These are phyloP conservation scores for Lentinus brumalis DNA, from an alignment of 768 basidiomycete species.

Conservation along the genomic window DNA sequence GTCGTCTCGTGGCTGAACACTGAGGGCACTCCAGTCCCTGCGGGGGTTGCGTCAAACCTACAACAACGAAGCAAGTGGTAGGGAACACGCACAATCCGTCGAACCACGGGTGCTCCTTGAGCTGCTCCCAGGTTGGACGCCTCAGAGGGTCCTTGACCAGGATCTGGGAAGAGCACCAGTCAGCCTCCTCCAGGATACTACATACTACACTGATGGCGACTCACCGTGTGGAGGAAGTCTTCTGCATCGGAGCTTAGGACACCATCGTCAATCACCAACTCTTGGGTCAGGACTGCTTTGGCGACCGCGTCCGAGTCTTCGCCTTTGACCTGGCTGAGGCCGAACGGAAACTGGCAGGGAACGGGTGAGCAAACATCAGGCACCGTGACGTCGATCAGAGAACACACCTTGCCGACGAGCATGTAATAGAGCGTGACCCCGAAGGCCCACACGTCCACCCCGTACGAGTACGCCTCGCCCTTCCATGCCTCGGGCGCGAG, in stretches of 20 bases:
- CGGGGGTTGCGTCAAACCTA: neutral
- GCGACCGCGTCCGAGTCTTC: neutral
- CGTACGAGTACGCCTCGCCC: slow-evolving; percentile 42
- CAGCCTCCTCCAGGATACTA: neutral
- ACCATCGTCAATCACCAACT: neutral
- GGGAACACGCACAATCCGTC: slow-evolving; percentile 1
- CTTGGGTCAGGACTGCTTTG: neutral
- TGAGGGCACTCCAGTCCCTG: neutral
- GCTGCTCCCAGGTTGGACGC: slow-evolving; percentile 2
- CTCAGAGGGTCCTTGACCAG: slow-evolving; percentile 3
- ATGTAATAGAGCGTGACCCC: slow-evolving; percentile 39
- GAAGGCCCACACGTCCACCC: slow-evolving; percentile 46
- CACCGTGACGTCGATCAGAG: neutral
- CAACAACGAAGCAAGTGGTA: neutral
- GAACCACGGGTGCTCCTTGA: slow-evolving; percentile 12
- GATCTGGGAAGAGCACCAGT: neutral
- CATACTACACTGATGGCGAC: neutral
- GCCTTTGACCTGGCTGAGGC: neutral
- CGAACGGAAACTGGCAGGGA: slow-evolving; percentile 3
- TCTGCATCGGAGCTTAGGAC: neutral
- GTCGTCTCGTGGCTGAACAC: neutral
- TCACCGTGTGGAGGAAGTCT: slow-evolving; percentile 6
- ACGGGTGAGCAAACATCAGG: neutral
- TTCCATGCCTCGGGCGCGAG: slow-evolving; percentile 45
- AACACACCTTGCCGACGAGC: slow-evolving; percentile 18